phyloP scores from a whole-genome alignment of 768 basidiomycete genomes.

The Russula dissimulans region DNA sequence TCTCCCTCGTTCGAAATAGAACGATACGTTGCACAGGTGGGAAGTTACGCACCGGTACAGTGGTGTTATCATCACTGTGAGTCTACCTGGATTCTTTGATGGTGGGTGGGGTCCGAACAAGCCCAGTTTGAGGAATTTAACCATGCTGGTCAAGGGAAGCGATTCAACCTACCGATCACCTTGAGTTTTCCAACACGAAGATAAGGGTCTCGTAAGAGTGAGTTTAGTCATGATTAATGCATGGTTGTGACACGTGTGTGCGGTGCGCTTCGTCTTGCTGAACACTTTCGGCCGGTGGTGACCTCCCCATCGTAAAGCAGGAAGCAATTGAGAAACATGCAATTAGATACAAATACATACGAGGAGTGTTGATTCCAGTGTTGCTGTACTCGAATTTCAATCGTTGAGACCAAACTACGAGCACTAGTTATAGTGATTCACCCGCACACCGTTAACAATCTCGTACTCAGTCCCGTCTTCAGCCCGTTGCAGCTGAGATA shows the following conservation, averaged over 20 bases:
- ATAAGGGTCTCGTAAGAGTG: neutral
- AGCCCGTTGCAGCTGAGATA: slow-evolving; percentile 24
- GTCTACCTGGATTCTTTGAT: too few species aligned
- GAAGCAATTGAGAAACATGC: neutral
- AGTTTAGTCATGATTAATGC: neutral
- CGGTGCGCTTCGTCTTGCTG: too few species aligned
- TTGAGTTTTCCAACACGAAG: neutral
- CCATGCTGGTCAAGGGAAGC: neutral
- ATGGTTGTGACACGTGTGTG: too few species aligned
- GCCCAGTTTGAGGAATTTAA: neutral
- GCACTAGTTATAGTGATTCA: slow-evolving; percentile 27
- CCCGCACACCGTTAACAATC: slow-evolving; percentile 26
- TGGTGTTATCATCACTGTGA: too few species aligned
- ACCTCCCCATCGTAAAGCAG: neutral
- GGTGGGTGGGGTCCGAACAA: too few species aligned
- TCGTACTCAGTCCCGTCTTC: slow-evolving; percentile 28
- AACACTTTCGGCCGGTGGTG: too few species aligned
- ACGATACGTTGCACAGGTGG: too few species aligned
- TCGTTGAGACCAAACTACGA: neutral
- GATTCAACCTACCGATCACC: neutral
- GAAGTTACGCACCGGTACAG: too few species aligned
- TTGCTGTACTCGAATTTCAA: neutral
- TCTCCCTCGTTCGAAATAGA: too few species aligned
- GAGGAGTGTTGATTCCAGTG: neutral
- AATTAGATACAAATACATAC: neutral